Conservation (phyloP, 164 flowering plant species). For the Dillenia suffruticosa region DNA sequence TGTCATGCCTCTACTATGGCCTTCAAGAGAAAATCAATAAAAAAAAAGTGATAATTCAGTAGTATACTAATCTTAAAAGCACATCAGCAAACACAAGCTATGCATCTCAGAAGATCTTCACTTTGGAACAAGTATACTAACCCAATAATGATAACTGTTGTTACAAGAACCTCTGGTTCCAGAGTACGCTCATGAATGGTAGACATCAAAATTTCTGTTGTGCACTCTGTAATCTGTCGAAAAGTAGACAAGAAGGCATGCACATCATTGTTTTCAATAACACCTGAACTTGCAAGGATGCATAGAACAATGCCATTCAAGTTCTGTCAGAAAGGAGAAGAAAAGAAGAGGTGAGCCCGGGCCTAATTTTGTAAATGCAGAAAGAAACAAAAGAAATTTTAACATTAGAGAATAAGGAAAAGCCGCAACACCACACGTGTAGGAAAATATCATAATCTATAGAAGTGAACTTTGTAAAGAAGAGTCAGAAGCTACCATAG, state of each 20-base stretch:
- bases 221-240: constrained; percentile 50
- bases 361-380: too few relatives aligned
- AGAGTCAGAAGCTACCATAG: too few relatives aligned
- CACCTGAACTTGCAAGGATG: constrained; percentile 46
- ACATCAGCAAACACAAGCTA: background rate
- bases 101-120: background rate
- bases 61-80: too few relatives aligned
- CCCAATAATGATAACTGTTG: constrained; percentile 66
- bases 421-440: too few relatives aligned
- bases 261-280: constrained; percentile 31
- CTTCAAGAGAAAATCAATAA: too few relatives aligned
- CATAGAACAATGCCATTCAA: constrained; percentile 55
- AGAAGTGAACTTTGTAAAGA: too few relatives aligned
- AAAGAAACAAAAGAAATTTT: too few relatives aligned
- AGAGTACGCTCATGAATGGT: constrained; percentile 52
- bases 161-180: constrained; percentile 56
- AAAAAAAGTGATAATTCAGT: too few relatives aligned
- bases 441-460: too few relatives aligned
- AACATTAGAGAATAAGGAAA: too few relatives aligned
- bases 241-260: constrained; percentile 39
- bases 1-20: too few relatives aligned
- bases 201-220: constrained; percentile 48
- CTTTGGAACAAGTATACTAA: constrained; percentile 23
- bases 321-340: constrained; percentile 33
- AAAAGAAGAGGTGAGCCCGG: too few relatives aligned